Evolutionary conservation across 805 yeast genomes (phyloP).

Genomic region (Pichia heedii): DNA sequence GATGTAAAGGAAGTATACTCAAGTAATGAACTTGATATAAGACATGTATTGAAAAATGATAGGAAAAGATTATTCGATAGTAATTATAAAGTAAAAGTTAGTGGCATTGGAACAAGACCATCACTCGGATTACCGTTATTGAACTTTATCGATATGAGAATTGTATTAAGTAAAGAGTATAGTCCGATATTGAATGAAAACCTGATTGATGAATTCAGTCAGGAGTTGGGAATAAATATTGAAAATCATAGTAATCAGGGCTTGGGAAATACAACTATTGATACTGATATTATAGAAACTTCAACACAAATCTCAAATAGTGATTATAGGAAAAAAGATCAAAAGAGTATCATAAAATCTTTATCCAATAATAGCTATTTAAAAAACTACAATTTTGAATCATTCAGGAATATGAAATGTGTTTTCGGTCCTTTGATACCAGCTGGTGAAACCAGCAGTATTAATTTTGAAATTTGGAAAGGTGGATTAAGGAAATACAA

Average conservation of each 20-base stretch:
- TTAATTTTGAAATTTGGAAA: conserved; percentile 29
- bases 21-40: conserved; percentile 15
- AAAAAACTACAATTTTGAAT: conserved; percentile 25
- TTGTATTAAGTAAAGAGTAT: conserved; percentile 36
- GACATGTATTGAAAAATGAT: conserved; percentile 19
- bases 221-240: conserved; percentile 26
- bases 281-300: background rate
- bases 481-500: conserved; percentile 25
- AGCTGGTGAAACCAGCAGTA: conserved; percentile 12
- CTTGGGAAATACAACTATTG: background rate
- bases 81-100: conserved; percentile 24
- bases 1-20: conserved; percentile 4
- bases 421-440: conserved; percentile 24
- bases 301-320: conserved; percentile 4
- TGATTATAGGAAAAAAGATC: background rate
- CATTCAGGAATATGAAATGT: conserved; percentile 21
- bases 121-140: conserved; percentile 51
- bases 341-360: conserved; percentile 16
- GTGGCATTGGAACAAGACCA: conserved; percentile 33
- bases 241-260: conserved; percentile 6
- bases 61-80: conserved; percentile 24
- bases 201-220: conserved; percentile 27
- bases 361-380: conserved; percentile 24
- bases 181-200: conserved; percentile 30
- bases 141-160: conserved; percentile 39